Base-by-base conservation (phyloP, 495 filamentous ascomycete species). In the Podospora sp. region DNA sequence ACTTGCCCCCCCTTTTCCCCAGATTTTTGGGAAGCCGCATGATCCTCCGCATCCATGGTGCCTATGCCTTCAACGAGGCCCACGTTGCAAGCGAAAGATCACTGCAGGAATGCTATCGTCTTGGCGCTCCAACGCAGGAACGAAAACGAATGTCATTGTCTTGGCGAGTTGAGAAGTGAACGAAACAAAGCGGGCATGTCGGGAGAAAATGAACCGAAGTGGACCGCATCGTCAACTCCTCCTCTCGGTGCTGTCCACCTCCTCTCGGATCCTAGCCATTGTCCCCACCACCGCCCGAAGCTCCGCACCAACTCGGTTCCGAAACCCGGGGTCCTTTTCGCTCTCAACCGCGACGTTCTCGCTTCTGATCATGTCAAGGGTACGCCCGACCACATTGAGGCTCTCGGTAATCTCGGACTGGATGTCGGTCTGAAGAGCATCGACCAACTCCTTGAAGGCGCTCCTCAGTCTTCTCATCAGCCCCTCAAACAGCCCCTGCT, bases 331-430 rank as follows among this genome's bases (percentile, higher is more conserved):
- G 46, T 80, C 72, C 56, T 59, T 65, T 55, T 81, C 76, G 24
- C 76, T 75, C 65, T 79, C 77, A 18, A 68, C 24, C 0, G 70
- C 73, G 12, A 71, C 71, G 57, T 80, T 75, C 49, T 79, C 76
- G 35, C 63, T 71, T 36, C 75, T 68, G 11, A 80, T 56, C 12
- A 76, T 76, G 55, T 77, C 55, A 56, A 81, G 29, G 0, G 71
- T 77, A 4, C 69, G 71, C 56, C 35, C 21, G 25, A 80, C 69
- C 21, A 66, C 57, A 11, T 49, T 63, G 6, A 79, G 64, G 35
- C 76, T 70, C 11, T 64, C 56, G 9, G 26, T 26, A 46, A 77
- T 56, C 20, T 26, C 53, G 3, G 62, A 59, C 16, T 69, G 22
- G 11, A 76, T 64, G 7, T 68, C 61, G 22, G 58, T 53, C 49